Percentiles rank a stretch among this genome's conserved stretches.
These are phyloP conservation scores for Dillenia suffruticosa DNA, from an alignment of 164 flowering plant species.

Conservation along the genomic window DNA sequence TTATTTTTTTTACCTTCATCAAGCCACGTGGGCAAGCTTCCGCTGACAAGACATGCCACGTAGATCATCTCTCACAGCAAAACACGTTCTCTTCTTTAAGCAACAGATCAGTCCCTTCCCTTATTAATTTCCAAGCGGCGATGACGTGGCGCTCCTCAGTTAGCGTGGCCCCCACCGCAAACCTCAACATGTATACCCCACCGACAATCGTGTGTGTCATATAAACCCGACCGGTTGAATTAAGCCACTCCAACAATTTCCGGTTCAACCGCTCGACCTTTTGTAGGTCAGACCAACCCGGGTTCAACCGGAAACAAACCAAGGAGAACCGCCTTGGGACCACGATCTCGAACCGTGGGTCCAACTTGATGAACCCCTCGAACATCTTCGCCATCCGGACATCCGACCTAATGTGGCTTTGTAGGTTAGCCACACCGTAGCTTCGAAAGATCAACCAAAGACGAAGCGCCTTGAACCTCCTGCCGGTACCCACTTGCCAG, in stretches of 20 bases:
- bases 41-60: too few relatives aligned
- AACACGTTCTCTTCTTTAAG: slow-evolving; percentile 2
- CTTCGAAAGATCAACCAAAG: slow-evolving; percentile 55
- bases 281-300: neutral
- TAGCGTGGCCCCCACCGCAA: slow-evolving; percentile 55
- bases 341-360: slow-evolving; percentile 49
- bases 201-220: slow-evolving; percentile 51
- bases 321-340: slow-evolving; percentile 42
- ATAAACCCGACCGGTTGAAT: slow-evolving; percentile 36
- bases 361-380: slow-evolving; percentile 32
- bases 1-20: too few relatives aligned
- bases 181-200: slow-evolving; percentile 45
- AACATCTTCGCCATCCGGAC: slow-evolving; percentile 40
- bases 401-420: slow-evolving; percentile 41
- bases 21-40: too few relatives aligned
- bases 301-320: slow-evolving; percentile 52
- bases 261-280: slow-evolving; percentile 30
- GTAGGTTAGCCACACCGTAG: slow-evolving; percentile 44
- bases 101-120: slow-evolving; percentile 36
- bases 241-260: slow-evolving; percentile 41
- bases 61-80: too few relatives aligned
- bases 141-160: slow-evolving; percentile 43
- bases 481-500: slow-evolving; percentile 60
- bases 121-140: slow-evolving; percentile 49
- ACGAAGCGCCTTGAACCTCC: slow-evolving; percentile 43